A percentile compares a stretch with the other conserved stretches of the same genome.
These are phyloP conservation scores for Ustilago trichophora DNA, from an alignment of 1,284 basidiomycete species.

Conservation along the genomic window DNA sequence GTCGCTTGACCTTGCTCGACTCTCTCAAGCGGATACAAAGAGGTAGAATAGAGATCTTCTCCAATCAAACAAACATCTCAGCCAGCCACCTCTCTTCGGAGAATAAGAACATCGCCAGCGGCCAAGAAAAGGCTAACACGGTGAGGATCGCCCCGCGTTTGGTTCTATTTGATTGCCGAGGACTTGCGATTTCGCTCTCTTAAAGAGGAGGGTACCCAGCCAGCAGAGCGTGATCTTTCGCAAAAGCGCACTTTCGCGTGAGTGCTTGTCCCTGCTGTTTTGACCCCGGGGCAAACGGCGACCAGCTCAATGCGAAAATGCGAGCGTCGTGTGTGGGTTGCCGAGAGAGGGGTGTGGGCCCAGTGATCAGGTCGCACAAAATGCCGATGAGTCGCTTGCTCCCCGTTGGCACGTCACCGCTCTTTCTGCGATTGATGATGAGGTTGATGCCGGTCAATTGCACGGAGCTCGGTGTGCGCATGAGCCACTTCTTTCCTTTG, in stretches of 20 bases:
- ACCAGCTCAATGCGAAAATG: background rate
- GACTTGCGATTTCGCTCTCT: background rate
- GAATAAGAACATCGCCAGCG: background rate
- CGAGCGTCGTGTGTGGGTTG: background rate
- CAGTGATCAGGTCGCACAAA: no score
- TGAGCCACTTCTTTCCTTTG: background rate
- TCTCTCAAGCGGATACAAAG: no score
- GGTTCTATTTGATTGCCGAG: background rate
- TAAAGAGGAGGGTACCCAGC: no score
- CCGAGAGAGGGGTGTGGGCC: background rate
- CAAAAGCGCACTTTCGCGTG: background rate
- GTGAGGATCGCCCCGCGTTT: background rate
- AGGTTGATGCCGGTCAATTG: slow-evolving; percentile 8
- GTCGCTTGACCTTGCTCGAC: no score
- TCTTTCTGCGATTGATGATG: background rate
- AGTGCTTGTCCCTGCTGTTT: background rate
- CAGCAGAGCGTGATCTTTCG: no score
- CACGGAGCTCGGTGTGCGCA: background rate
- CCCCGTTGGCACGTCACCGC: background rate
- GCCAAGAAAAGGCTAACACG: no score
- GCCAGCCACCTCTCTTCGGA: no score
- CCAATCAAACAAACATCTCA: no score
- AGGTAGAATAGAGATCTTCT: no score
- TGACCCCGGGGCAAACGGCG: slow-evolving; percentile 3
- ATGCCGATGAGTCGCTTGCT: background rate